These are phyloP conservation scores for Colletotrichum tamarilloi DNA, from an alignment of 2,329 filamentous ascomycete species.

Conservation along the genomic window DNA sequence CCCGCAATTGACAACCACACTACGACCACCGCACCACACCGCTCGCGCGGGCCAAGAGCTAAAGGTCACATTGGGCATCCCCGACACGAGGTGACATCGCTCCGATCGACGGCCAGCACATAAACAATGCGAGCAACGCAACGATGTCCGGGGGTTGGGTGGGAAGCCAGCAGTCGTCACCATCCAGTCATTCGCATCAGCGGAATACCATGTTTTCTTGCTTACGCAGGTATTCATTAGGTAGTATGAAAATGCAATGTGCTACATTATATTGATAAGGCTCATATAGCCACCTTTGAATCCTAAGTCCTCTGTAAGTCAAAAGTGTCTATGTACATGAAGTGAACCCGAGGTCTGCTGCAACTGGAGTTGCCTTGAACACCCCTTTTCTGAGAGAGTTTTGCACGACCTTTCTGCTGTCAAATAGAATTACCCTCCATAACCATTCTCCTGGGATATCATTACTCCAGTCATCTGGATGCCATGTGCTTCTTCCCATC, in stretches of 20 bases:
- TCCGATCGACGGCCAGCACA: not conserved
- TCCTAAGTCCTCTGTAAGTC: not conserved
- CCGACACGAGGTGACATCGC: not conserved
- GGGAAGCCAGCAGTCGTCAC: not conserved
- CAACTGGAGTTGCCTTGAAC: not conserved
- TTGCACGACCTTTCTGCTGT: not conserved
- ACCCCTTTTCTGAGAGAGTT: not conserved
- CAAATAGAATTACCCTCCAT: not conserved
- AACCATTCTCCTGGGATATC: not conserved
- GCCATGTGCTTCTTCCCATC: not conserved
- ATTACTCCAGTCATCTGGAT: not conserved
- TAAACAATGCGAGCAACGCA: not conserved
- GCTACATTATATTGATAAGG: not conserved
- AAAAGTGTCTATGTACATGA: slow-evolving; percentile 26
- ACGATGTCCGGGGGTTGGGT: not conserved
- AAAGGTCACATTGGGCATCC: not conserved
- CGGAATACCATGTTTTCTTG: not conserved
- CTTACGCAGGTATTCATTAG: not conserved
- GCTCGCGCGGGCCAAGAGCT: not conserved
- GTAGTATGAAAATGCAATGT: not conserved
- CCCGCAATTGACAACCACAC: not conserved
- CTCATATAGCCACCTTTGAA: not conserved
- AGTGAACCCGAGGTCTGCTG: slow-evolving; percentile 11
- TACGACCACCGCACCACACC: not conserved
- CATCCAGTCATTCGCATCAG: not conserved